Percentiles rank a stretch among this genome's conserved stretches.
Conservation (phyloP, 2,329 filamentous ascomycete species). For the Trichoderma sp. region DNA sequence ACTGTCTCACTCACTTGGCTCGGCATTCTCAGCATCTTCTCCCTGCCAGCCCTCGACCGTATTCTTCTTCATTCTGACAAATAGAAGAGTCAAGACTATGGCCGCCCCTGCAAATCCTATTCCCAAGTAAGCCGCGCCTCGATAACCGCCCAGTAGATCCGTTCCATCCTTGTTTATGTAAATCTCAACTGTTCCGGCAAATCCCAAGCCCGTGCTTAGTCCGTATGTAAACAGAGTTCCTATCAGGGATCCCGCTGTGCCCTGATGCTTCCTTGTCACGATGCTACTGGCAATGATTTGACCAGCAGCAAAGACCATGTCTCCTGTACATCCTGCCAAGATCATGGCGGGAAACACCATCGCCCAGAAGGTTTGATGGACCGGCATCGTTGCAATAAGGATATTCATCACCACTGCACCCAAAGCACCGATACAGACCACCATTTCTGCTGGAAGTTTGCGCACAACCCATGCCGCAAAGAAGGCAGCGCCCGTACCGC, state of each 20-base stretch:
- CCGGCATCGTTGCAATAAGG: neutral
- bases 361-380: neutral
- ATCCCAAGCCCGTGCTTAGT: neutral
- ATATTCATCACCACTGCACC: neutral
- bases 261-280: neutral
- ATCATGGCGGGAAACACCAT: neutral
- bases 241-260: neutral
- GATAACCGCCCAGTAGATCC: neutral
- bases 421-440: neutral
- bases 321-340: neutral
- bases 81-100: neutral
- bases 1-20: neutral
- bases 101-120: neutral
- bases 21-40: neutral
- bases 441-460: neutral
- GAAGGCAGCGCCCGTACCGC: neutral
- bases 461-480: neutral
- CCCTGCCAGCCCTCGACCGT: neutral
- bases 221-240: neutral
- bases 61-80: constrained; percentile 1
- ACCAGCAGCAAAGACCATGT: constrained; percentile 9
- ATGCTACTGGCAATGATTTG: neutral
- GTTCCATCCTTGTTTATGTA: neutral
- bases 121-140: neutral
- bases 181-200: neutral